Evolutionary conservation across 768 basidiomycete genomes (phyloP), one percentile per base, ranked within the genome.

Genomic region (Trametes cingulata): DNA sequence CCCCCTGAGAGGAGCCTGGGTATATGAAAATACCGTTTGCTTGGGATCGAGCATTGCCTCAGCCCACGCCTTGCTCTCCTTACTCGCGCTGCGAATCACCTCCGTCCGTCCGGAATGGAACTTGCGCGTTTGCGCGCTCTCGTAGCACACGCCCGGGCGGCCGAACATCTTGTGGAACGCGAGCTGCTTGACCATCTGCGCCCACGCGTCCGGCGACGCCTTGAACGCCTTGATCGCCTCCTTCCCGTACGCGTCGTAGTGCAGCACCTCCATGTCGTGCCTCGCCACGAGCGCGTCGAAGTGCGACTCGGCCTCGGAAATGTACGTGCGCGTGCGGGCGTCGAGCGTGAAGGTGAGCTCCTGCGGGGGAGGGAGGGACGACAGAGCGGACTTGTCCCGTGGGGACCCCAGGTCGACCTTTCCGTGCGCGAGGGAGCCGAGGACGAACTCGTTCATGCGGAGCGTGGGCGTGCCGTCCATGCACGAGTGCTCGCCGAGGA

Each of bases 401-500:
- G 79, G 64, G 3, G 86, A 75, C 6, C 92, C 91, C 19, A 96
- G 84, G 65, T 93, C 86, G 60, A 88, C 79, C 73, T 91, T 94
- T 69, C 83, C 82, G 2, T 79, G 75, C 1, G 85, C 87, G 39
- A 98, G 77, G 0, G 88, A 82, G 14, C 85, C 92, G 49, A 98
- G 78, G 54, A 94, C 76, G 73, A 94, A 99, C 71, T 99, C 97
- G 77, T 97, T 98, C 82, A 98, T 75, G 47, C 97, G 88, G 29
- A 98, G 79, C 0, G 96, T 98, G 4, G 97, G 91, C 0, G 95
- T 98, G 19, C 96, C 96, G 69, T 98, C 95, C 88, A 90, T 86
- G 67, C 88, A 91, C 19, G 88, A 91, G 74, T 91, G 90, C 71
- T 91, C 88, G 39, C 91, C 91, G 0, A 93, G 77, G 82, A 98